Percentiles rank a stretch among this genome's conserved stretches.
Evolutionary conservation across 306 rosid species (phyloP).

Genomic region (Boehmeria nivea): DNA sequence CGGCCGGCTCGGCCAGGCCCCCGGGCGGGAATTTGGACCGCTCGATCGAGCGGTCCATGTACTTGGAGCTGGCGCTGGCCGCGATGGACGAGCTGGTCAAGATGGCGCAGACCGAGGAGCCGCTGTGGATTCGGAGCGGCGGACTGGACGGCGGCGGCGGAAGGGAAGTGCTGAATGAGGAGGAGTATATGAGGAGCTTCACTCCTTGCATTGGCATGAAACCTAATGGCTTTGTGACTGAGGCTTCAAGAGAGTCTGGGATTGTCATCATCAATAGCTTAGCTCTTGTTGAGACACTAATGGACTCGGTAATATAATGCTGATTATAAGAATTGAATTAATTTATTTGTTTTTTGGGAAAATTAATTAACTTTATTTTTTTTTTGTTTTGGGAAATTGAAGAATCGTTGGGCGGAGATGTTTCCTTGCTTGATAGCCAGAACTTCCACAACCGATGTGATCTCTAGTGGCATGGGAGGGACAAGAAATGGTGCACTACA

Average conservation of each 20-base stretch:
- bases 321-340: neutral
- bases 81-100: conserved; percentile 96
- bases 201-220: conserved; percentile 80
- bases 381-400: neutral
- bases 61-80: conserved; percentile 79
- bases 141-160: conserved; percentile 35
- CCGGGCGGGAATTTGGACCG: no score
- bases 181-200: conserved; percentile 63
- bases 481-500: conserved; percentile 88
- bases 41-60: conserved; percentile 74
- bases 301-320: conserved; percentile 82
- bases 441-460: conserved; percentile 65
- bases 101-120: conserved; percentile 72
- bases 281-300: conserved; percentile 82
- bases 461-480: conserved; percentile 78
- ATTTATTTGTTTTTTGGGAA: no score
- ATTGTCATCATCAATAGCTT: conserved; percentile 83
- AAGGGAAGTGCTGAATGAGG: conserved; percentile 68
- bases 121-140: conserved; percentile 86
- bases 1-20: conserved; percentile 11
- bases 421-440: conserved; percentile 84
- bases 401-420: conserved; percentile 96
- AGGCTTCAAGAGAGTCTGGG: conserved; percentile 80
- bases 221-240: conserved; percentile 72
- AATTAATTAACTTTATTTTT: no score